phyloP scores from a whole-genome alignment of 2,329 filamentous ascomycete genomes.

The Penicillium fuscoglaucum region DNA sequence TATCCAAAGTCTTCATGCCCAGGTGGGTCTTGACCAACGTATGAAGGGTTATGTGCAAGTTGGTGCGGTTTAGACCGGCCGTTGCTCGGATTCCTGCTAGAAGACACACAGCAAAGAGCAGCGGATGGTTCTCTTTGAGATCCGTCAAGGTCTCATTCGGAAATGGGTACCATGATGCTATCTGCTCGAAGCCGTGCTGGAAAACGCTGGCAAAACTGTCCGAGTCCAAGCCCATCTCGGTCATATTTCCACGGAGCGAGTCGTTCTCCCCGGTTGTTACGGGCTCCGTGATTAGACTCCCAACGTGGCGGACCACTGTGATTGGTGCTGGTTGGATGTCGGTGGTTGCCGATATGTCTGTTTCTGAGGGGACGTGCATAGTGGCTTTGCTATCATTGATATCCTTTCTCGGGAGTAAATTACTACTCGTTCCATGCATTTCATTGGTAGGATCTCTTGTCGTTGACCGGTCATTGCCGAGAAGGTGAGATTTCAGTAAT shows the following conservation, averaged over 20 bases:
- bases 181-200: conserved; percentile 10
- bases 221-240: conserved; percentile 10
- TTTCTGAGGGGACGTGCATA: neutral
- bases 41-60: conserved; percentile 9
- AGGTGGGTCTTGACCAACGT: conserved; percentile 11
- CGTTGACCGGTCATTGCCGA: neutral
- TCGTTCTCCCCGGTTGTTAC: conserved; percentile 7
- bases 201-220: conserved; percentile 6
- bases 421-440: neutral
- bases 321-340: conserved; percentile 13
- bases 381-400: conserved; percentile 3
- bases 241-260: conserved; percentile 7
- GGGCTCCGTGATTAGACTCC: conserved; percentile 11
- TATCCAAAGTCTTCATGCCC: conserved; percentile 8
- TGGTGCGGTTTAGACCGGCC: conserved; percentile 6
- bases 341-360: conserved; percentile 1
- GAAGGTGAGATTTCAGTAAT: conserved; percentile 5
- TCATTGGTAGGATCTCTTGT: neutral
- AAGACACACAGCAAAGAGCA: conserved; percentile 11
- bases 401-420: neutral
- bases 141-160: conserved; percentile 7
- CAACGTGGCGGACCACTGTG: conserved; percentile 12
- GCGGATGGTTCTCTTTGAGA: conserved; percentile 9
- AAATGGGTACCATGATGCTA: conserved; percentile 12
- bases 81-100: conserved; percentile 11